Evolutionary conservation across 129 eudicot genomes (phyloP), one percentile per base, ranked within the genome.

Genomic region (Flaveria sonorensis): DNA sequence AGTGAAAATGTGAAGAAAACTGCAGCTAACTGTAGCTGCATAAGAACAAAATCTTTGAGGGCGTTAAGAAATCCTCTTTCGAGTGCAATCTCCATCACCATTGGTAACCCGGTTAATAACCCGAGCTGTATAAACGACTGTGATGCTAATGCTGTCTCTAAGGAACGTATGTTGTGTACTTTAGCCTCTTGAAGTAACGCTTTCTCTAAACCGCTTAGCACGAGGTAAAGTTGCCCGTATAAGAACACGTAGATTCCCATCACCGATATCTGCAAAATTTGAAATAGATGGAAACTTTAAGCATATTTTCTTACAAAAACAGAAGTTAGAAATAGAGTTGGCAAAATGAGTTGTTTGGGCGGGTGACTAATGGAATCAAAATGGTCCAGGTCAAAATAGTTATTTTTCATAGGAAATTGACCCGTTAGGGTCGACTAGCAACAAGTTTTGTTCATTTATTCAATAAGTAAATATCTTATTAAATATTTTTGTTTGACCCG

Each of bases 111-210:
- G 3, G 97, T 94, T 52, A 94, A 72, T 65, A 94, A 90, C 23
- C 98, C 98, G 3, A 94, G 97, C 82, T 91, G 98, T 72, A 94
- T 94, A 48, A 89, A 94, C 20, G 98, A 94, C 43, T 94, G 97
- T 8, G 98, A 94, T 47, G 93, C 98, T 77, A 94, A 83, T 21
- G 97, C 98, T 12, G 97, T 94, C 83, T 94, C 97, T 73, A 94
- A 73, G 18, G 97, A 87, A 42, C 73, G 80, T 62, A 94, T 89
- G 87, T 88, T 89, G n/a, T 89, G 85, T 30, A 91, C 82, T 83
- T 81, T 87, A 24, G 98, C 94, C 75, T 91, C 92, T n/a, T 84
- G 19, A 23, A 89, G 83, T 28, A 91, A 80, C 6, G 90, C 88
- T 32, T 70, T 87, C 55, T 94, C 90, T 71, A 94, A 79, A 61